These are phyloP conservation scores for Boletus insuetus DNA, from an alignment of 768 basidiomycete species.

Conservation along the genomic window DNA sequence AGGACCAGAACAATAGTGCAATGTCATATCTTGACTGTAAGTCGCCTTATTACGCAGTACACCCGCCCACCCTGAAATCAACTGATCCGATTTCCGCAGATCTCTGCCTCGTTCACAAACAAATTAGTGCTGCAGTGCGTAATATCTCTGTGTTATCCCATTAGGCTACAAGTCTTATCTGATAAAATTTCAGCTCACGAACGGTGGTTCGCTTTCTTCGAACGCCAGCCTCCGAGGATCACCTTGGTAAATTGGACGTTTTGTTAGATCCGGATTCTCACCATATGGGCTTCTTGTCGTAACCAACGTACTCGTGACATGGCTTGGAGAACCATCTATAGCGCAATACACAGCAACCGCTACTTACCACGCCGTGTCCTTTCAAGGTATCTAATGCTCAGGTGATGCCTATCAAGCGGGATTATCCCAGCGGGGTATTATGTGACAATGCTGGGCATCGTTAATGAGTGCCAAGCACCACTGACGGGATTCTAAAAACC, in stretches of 20 bases:
- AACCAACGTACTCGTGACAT: slow-evolving; percentile 4
- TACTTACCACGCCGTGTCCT: not conserved
- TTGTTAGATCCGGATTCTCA: not conserved
- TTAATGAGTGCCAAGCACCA: not conserved
- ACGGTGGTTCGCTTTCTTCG: slow-evolving; percentile 29
- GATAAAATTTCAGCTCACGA: slow-evolving; percentile 24
- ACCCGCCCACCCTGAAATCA: not conserved
- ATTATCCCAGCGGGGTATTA: not conserved
- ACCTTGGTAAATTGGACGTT: slow-evolving; percentile 26
- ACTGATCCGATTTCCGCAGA: slow-evolving; percentile 15
- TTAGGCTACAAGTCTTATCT: not conserved
- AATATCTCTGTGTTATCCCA: not conserved
- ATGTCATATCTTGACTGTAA: slow-evolving; percentile 89
- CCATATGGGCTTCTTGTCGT: slow-evolving; percentile 8
- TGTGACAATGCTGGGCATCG: not conserved
- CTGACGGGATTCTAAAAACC: slow-evolving; percentile 1
- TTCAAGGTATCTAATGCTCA: not conserved
- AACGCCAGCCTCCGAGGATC: slow-evolving; percentile 29
- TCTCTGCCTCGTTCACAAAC: slow-evolving; percentile 35
- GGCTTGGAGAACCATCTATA: slow-evolving; percentile 4
- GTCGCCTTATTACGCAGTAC: slow-evolving; percentile 25
- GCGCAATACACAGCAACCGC: slow-evolving; percentile 2
- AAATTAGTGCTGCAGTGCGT: slow-evolving; percentile 30
- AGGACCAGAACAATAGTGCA: slow-evolving; percentile 96
- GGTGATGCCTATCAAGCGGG: not conserved